phyloP scores from a whole-genome alignment of 805 yeast genomes.

The Yarrowia bubula region DNA sequence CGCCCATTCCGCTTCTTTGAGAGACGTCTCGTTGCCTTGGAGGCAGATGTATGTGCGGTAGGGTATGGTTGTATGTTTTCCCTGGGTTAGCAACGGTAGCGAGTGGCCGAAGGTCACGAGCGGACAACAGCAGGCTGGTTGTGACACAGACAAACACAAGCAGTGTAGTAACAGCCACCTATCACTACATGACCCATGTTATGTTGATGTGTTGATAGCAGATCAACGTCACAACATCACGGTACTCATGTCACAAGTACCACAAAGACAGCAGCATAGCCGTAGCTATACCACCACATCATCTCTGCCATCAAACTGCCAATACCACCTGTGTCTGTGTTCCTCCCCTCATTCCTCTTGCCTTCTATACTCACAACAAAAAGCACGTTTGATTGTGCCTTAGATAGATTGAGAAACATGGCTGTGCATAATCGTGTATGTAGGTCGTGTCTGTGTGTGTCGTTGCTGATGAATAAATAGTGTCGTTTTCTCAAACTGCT shows the following conservation, averaged over 20 bases:
- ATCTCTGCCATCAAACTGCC: too few species aligned
- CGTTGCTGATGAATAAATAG: neutral
- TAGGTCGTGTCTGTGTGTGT: neutral
- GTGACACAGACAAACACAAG: neutral
- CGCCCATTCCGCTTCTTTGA: conserved; percentile 35
- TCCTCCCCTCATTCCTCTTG: neutral
- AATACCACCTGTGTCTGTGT: too few species aligned
- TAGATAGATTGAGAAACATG: conserved; percentile 25
- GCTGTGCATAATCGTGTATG: neutral
- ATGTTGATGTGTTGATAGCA: too few species aligned
- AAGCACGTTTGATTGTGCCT: conserved; percentile 27
- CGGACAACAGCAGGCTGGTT: neutral
- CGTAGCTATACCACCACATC: too few species aligned
- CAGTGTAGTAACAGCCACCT: too few species aligned
- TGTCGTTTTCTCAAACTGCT: neutral
- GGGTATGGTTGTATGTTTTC: conserved; percentile 15
- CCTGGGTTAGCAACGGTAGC: neutral
- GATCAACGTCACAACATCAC: too few species aligned
- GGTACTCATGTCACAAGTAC: too few species aligned
- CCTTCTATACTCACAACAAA: conserved; percentile 3
- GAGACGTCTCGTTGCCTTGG: conserved; percentile 11
- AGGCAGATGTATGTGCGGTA: conserved; percentile 16
- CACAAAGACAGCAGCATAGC: too few species aligned
- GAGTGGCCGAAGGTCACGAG: neutral
- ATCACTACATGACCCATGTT: too few species aligned